Conservation (phyloP, 352 stramenopile genomes). For the Phytophthora ohioensis region DNA sequence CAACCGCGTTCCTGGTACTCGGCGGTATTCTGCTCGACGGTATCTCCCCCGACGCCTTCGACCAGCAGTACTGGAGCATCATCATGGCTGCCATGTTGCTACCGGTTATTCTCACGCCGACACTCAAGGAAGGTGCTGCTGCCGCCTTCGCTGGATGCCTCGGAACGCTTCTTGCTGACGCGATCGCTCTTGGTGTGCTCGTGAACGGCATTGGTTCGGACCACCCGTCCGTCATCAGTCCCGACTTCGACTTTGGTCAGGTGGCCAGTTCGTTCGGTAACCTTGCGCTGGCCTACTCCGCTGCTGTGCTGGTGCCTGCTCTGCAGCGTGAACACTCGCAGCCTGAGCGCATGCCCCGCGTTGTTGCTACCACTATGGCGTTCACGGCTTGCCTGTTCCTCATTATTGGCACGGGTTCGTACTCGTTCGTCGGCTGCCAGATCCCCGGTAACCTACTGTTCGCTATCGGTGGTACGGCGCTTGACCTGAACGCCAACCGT, state of each 20-base stretch:
- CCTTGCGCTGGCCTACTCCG: slow-evolving; percentile 64
- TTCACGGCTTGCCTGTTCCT: slow-evolving; percentile 62
- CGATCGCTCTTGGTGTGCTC: slow-evolving; percentile 56
- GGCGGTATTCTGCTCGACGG: slow-evolving; percentile 62
- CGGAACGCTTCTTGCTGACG: slow-evolving; percentile 64
- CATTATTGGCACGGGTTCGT: slow-evolving; percentile 54
- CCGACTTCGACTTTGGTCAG: slow-evolving; percentile 58
- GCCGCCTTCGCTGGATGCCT: slow-evolving; percentile 64
- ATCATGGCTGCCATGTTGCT: slow-evolving; percentile 64
- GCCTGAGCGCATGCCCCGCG: slow-evolving; percentile 61
- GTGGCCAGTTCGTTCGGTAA: slow-evolving; percentile 68
- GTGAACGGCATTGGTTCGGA: slow-evolving; percentile 50
- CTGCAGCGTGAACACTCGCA: slow-evolving; percentile 72
- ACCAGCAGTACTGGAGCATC: slow-evolving; percentile 64
- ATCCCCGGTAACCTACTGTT: slow-evolving; percentile 73
- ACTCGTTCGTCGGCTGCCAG: slow-evolving; percentile 63
- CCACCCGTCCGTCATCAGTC: slow-evolving; percentile 47
- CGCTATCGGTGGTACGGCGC: slow-evolving; percentile 51
- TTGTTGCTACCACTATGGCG: slow-evolving; percentile 57
- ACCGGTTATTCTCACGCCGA: slow-evolving; percentile 65
- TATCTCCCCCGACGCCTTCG: slow-evolving; percentile 61
- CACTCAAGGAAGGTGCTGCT: slow-evolving; percentile 65
- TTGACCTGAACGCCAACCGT: slow-evolving; percentile 55
- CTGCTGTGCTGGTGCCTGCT: slow-evolving; percentile 64
- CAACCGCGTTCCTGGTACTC: slow-evolving; percentile 68